These are phyloP conservation scores for Lepidium didymum DNA, from an alignment of 345 rosid species.

Conservation along the genomic window DNA sequence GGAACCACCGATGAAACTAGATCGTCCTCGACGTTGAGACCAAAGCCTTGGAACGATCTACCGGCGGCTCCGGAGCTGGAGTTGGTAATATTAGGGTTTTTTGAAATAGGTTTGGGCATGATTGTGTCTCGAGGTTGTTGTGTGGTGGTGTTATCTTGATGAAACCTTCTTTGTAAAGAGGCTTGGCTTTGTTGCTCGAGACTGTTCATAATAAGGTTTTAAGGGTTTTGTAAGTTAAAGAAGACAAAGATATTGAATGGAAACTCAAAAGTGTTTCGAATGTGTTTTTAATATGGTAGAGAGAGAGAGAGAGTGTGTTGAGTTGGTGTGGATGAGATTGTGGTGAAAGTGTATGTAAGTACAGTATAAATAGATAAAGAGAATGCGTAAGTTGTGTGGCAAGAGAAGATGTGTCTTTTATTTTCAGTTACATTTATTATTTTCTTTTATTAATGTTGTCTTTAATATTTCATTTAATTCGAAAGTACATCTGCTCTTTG, in stretches of 20 bases:
- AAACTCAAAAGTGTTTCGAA: conserved; percentile 28
- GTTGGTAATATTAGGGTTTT: conserved; percentile 2
- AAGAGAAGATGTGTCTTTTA: conserved; percentile 3
- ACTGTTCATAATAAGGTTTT: conserved; percentile 34
- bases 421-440: neutral
- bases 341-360: conserved; percentile 23
- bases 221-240: neutral
- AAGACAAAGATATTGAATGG: conserved; percentile 2
- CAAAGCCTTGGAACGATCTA: conserved; percentile 27
- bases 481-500: conserved; percentile 18
- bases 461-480: neutral
- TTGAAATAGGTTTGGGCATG: conserved; percentile 26
- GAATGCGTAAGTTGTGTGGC: conserved; percentile 5
- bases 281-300: neutral
- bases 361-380: conserved; percentile 7
- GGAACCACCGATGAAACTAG: conserved; percentile 64
- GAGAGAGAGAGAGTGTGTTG: neutral
- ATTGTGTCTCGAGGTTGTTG: conserved; percentile 1
- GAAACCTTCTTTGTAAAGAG: conserved; percentile 46
- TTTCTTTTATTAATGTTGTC: conserved; percentile 13
- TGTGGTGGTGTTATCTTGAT: conserved; percentile 22
- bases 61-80: conserved; percentile 11
- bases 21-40: conserved; percentile 51
- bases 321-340: conserved; percentile 25
- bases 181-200: conserved; percentile 48